A percentile compares a stretch with the other conserved stretches of the same genome.
phyloP scores from a whole-genome alignment of 2,329 filamentous ascomycete genomes.

The Pyrenochaeta sp. region DNA sequence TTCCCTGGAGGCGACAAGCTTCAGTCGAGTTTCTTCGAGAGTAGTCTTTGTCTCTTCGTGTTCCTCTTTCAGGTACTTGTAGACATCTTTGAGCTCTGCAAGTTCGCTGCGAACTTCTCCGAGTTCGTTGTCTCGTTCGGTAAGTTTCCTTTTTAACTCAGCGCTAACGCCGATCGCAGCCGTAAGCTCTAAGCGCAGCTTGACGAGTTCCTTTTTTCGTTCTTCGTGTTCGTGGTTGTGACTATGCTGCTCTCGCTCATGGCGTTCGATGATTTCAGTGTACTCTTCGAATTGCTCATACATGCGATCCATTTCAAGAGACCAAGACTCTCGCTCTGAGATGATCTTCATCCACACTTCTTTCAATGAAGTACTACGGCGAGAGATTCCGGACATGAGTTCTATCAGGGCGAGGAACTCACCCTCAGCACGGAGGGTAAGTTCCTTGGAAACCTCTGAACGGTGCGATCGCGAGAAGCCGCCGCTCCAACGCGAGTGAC shows the following conservation, averaged over 20 bases:
- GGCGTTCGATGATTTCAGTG: conserved; percentile 12
- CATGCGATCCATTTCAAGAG: conserved; percentile 6
- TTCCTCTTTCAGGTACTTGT: conserved; percentile 4
- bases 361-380: conserved; percentile 12
- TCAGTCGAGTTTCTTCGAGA: conserved; percentile 7
- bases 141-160: conserved; percentile 10
- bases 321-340: conserved; percentile 12
- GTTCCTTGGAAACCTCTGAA: conserved; percentile 16
- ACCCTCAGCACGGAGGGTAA: conserved; percentile 10
- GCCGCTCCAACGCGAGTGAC: conserved; percentile 1
- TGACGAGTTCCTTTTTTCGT: conserved; percentile 11
- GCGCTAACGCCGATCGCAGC: not conserved
- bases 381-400: conserved; percentile 14
- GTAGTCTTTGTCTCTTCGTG: conserved; percentile 11
- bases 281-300: conserved; percentile 11
- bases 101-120: conserved; percentile 4
- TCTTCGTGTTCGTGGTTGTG: conserved; percentile 12
- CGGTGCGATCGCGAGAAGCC: conserved; percentile 8
- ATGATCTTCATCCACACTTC: conserved; percentile 16
- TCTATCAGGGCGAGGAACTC: conserved; percentile 20
- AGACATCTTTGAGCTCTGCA: conserved; percentile 5
- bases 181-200: conserved; percentile 12
- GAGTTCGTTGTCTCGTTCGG: conserved; percentile 10
- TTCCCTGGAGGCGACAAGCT: conserved; percentile 6
- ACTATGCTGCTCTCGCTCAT: conserved; percentile 9